These are phyloP conservation scores for Ceratonia siliqua DNA, from an alignment of 306 rosid genomes.

Conservation along the genomic window DNA sequence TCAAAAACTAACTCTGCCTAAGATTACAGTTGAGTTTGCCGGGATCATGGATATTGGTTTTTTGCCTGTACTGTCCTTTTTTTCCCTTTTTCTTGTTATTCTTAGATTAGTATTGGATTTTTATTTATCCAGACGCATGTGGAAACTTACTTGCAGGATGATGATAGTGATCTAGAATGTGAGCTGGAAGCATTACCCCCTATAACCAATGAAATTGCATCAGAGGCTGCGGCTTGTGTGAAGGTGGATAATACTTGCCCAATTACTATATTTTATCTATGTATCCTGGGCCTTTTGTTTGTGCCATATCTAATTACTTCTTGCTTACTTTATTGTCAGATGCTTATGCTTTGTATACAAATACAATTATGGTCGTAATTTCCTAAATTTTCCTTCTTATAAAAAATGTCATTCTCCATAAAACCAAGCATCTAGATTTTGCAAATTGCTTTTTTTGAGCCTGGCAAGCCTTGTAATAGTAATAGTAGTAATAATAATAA, in stretches of 20 bases:
- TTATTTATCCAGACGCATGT: slow-evolving; percentile 16
- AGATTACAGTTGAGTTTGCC: not conserved
- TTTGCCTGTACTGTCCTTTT: slow-evolving; percentile 4
- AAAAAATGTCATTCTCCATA: not conserved
- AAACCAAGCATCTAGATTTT: slow-evolving; percentile 16
- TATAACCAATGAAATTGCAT: slow-evolving; percentile 51
- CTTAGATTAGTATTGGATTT: slow-evolving; percentile 12
- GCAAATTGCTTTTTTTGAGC: not conserved
- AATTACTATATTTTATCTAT: slow-evolving; percentile 6
- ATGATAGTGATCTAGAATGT: slow-evolving; percentile 83
- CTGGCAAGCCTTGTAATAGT: not conserved
- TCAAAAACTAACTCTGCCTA: not conserved
- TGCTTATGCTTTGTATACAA: slow-evolving; percentile 14
- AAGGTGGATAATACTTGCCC: slow-evolving; percentile 54
- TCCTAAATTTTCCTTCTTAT: not conserved
- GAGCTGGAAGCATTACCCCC: slow-evolving; percentile 68
- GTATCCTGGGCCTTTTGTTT: slow-evolving; percentile 2
- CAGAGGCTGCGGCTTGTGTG: slow-evolving; percentile 84
- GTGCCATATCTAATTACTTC: slow-evolving; percentile 3
- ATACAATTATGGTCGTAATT: slow-evolving; percentile 25
- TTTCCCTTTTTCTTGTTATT: not conserved
- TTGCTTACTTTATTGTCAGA: slow-evolving; percentile 21
- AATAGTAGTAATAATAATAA: not conserved
- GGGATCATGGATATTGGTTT: slow-evolving; percentile 10
- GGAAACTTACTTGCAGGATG: slow-evolving; percentile 65